phyloP scores from a whole-genome alignment of 495 filamentous ascomycete species.

The Aspergillus heteromorphus region DNA sequence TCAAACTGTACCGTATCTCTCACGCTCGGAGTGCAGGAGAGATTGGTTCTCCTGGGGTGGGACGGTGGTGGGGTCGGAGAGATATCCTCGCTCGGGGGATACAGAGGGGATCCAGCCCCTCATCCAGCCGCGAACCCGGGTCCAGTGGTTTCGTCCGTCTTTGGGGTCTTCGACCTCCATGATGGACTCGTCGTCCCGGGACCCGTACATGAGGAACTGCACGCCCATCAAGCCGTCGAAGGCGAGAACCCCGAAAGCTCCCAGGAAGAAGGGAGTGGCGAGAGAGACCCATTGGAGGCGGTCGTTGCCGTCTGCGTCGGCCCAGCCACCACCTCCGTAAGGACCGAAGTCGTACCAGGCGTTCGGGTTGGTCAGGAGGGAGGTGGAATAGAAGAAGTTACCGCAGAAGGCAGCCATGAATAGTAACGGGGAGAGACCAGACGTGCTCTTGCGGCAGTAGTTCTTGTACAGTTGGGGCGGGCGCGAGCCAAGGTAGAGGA shows the following conservation, averaged over 20 bases:
- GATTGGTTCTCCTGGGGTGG: conserved; percentile 29
- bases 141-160: conserved; percentile 45
- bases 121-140: conserved; percentile 60
- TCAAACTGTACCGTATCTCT: conserved; percentile 36
- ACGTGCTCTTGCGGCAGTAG: conserved; percentile 58
- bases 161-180: conserved; percentile 30
- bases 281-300: conserved; percentile 53
- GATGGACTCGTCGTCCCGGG: conserved; percentile 29
- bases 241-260: conserved; percentile 62
- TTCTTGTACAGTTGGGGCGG: conserved; percentile 70
- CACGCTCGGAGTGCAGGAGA: conserved; percentile 27
- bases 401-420: conserved; percentile 69
- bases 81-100: conserved; percentile 21
- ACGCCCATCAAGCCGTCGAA: conserved; percentile 61
- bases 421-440: conserved; percentile 62
- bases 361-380: conserved; percentile 61
- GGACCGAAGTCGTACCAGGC: conserved; percentile 58
- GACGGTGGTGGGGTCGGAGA: background rate
- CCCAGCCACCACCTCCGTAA: conserved; percentile 65
- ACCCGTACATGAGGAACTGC: conserved; percentile 59
- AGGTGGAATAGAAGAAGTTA: conserved; percentile 67
- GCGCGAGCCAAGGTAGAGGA: conserved; percentile 65
- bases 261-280: conserved; percentile 65
- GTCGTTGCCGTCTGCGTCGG: conserved; percentile 52
- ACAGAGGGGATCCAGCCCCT: conserved; percentile 58